phyloP scores from a whole-genome alignment of 768 basidiomycete species.

The Calvatia gigantea region DNA sequence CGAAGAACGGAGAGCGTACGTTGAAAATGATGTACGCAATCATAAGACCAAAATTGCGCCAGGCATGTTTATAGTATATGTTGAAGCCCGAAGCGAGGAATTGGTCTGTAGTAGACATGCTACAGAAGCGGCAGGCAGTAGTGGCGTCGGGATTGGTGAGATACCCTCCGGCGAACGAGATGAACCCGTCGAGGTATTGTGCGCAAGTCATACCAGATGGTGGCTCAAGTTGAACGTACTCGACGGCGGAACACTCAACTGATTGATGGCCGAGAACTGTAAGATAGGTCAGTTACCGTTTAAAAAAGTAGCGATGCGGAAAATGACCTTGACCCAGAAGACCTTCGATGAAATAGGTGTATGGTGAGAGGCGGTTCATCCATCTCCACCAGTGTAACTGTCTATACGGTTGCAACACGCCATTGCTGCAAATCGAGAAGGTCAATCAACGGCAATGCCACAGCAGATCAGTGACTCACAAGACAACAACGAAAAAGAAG shows the following conservation, averaged over 20 bases:
- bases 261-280: conserved; percentile 38
- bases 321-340: conserved; percentile 41
- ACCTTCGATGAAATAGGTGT: conserved; percentile 49
- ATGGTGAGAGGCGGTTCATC: conserved; percentile 48
- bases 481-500: conserved; percentile 60
- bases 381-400: conserved; percentile 61
- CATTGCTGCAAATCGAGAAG: conserved; percentile 37
- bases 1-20: conserved; percentile 27
- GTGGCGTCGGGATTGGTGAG: conserved; percentile 53
- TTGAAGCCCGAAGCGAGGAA: conserved; percentile 52
- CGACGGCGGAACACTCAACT: conserved; percentile 47
- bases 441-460: not conserved
- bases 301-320: conserved; percentile 41
- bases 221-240: conserved; percentile 51
- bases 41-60: conserved; percentile 54
- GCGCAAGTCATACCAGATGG: conserved; percentile 51
- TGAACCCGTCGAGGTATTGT: conserved; percentile 48
- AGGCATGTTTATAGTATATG: conserved; percentile 50
- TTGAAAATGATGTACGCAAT: conserved; percentile 47
- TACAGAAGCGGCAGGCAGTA: conserved; percentile 55
- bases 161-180: conserved; percentile 49
- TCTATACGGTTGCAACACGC: conserved; percentile 61
- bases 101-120: conserved; percentile 52
- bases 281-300: conserved; percentile 1
- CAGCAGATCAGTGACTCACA: conserved; percentile 33